Evolutionary conservation across 2,329 filamentous ascomycete genomes (phyloP).

Genomic region (Coniochaeta sp.): DNA sequence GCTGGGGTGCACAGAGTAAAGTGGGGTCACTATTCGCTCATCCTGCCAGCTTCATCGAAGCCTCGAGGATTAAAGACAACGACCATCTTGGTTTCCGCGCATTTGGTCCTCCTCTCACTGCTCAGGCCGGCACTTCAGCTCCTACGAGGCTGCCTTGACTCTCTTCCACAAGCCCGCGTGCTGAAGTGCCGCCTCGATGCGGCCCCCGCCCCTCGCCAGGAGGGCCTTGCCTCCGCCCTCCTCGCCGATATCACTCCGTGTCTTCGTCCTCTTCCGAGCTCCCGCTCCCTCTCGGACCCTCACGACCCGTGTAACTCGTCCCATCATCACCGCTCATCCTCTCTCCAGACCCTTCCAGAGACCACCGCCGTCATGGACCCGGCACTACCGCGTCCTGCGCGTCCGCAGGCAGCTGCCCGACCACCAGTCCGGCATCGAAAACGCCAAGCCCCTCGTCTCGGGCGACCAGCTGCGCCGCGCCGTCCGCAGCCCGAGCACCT

Average conservation of each 20-base stretch:
- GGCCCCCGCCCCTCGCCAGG: neutral
- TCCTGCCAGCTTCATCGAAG: neutral
- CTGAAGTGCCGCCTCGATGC: slow-evolving; percentile 1
- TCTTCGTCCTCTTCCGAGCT: neutral
- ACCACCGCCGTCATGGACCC: neutral
- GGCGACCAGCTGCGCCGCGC: slow-evolving; percentile 22
- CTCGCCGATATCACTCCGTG: neutral
- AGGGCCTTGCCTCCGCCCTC: neutral
- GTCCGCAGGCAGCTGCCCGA: neutral
- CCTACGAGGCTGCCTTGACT: neutral
- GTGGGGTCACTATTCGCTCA: too few species aligned
- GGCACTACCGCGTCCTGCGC: neutral
- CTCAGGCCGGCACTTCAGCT: neutral
- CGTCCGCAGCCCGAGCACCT: slow-evolving; percentile 27
- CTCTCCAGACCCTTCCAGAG: neutral
- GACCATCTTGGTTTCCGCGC: neutral
- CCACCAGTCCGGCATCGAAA: slow-evolving; percentile 13
- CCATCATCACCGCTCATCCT: neutral
- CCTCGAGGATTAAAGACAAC: too few species aligned
- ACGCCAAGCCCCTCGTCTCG: slow-evolving; percentile 31
- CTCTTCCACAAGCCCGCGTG: neutral
- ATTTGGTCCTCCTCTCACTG: neutral
- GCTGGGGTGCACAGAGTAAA: too few species aligned
- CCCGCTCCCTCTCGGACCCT: neutral
- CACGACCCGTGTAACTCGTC: neutral